Conservation (phyloP, 1,284 basidiomycete genomes). For the Sphaerobolus stellatus region DNA sequence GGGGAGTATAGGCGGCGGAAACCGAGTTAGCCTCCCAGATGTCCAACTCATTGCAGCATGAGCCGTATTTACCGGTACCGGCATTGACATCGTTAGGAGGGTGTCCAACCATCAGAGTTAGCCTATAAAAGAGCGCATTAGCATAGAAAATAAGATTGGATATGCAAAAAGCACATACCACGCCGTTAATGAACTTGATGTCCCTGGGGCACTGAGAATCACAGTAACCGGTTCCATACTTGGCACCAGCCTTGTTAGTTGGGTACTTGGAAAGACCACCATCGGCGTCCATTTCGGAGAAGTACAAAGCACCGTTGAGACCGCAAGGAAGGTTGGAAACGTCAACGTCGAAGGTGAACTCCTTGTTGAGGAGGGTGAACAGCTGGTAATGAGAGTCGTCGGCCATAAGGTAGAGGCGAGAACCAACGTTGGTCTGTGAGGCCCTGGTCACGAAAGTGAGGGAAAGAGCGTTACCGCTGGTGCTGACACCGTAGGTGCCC, state of each 20-base stretch:
- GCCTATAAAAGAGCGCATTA: constrained; percentile 29
- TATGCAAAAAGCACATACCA: constrained; percentile 32
- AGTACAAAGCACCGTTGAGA: constrained; percentile 53
- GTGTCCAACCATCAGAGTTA: constrained; percentile 22
- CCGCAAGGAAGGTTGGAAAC: constrained; percentile 54
- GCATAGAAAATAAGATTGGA: constrained; percentile 14
- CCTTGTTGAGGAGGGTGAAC: constrained; percentile 54
- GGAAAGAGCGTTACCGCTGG: constrained; percentile 46
- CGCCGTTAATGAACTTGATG: constrained; percentile 56
- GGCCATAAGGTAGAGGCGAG: constrained; percentile 55
- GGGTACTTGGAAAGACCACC: constrained; percentile 50
- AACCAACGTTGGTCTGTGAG: constrained; percentile 47
- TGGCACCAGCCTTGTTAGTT: constrained; percentile 56
- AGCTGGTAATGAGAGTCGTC: constrained; percentile 47
- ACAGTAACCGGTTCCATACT: constrained; percentile 58
- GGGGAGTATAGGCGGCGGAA: constrained; percentile 28
- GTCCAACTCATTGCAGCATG: constrained; percentile 28
- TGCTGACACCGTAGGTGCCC: constrained; percentile 46
- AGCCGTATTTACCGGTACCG: constrained; percentile 21
- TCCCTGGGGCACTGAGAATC: constrained; percentile 59
- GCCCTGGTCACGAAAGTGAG: constrained; percentile 51
- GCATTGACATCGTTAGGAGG: constrained; percentile 21
- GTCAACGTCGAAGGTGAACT: constrained; percentile 61
- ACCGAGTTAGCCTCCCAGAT: constrained; percentile 30
- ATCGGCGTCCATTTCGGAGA: constrained; percentile 52